Conservation (phyloP, 1,139 yeast genomes). For the Hemisphaericaspora subhashii region DNA sequence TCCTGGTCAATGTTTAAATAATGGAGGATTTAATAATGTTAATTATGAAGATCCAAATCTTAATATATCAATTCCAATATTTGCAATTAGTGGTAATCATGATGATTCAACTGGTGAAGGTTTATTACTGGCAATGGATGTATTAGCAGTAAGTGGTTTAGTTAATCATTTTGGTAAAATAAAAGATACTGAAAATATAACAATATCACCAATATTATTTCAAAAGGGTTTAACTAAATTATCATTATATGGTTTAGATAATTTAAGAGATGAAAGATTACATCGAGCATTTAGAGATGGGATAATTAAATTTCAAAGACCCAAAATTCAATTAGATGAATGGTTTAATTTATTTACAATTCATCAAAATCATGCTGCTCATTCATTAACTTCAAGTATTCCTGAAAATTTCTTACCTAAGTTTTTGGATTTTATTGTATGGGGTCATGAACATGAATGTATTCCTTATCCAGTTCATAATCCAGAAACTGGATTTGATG, state of each 20-base stretch:
- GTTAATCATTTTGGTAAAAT: conserved; percentile 90
- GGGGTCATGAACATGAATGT: conserved; percentile 99
- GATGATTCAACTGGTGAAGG: conserved; percentile 95
- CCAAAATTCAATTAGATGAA: conserved; percentile 54
- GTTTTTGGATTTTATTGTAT: conserved; percentile 76
- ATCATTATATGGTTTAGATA: conserved; percentile 87
- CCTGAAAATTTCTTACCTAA: conserved; percentile 85
- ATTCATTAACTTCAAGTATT: conserved; percentile 75
- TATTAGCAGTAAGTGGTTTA: conserved; percentile 78
- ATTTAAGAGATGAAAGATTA: conserved; percentile 85
- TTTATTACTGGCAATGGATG: conserved; percentile 83
- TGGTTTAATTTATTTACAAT: conserved; percentile 88
- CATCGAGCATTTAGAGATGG: conserved; percentile 82
- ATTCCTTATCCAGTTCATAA: conserved; percentile 69
- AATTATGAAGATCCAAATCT: conserved; percentile 90
- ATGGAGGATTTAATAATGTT: conserved; percentile 64
- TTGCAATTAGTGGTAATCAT: conserved; percentile 94
- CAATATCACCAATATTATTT: conserved; percentile 74
- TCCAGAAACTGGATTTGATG: conserved; percentile 68
- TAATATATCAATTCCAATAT: conserved; percentile 87
- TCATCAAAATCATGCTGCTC: conserved; percentile 88
- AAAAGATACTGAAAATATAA: conserved; percentile 70
- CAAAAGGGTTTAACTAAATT: conserved; percentile 80
- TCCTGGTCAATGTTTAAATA: conserved; percentile 60
- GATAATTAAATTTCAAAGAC: conserved; percentile 74